A percentile compares a stretch with the other conserved stretches of the same genome.
These are phyloP conservation scores for Talaromyces verruculosus DNA, from an alignment of 2,329 filamentous ascomycete species.

Conservation along the genomic window DNA sequence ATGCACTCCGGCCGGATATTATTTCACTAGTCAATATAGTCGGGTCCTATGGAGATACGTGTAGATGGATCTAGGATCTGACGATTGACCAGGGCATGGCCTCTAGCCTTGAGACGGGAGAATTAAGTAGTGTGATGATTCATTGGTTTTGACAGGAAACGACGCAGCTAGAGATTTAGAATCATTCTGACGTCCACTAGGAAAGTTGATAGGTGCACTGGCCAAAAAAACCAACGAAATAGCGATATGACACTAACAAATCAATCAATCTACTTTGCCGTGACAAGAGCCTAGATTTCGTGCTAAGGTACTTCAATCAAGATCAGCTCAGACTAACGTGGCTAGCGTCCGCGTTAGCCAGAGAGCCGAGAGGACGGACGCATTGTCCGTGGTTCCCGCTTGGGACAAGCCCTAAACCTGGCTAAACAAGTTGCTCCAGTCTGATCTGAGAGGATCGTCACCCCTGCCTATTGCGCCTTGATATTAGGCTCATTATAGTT, in stretches of 20 bases:
- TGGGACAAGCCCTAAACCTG: conserved; percentile 2
- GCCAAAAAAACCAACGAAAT: neutral
- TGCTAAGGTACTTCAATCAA: neutral
- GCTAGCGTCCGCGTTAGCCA: conserved; percentile 1
- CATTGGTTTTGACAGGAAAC: neutral
- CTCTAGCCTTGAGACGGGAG: neutral
- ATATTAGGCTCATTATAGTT: neutral
- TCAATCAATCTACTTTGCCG: neutral
- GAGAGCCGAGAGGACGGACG: conserved; percentile 9
- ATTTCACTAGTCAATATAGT: neutral
- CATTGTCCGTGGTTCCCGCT: conserved; percentile 9
- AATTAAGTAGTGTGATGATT: neutral
- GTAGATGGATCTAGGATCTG: conserved; percentile 11
- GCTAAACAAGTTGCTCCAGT: neutral
- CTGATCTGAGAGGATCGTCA: neutral
- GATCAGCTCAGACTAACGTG: neutral
- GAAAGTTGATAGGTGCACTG: neutral
- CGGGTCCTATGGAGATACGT: neutral
- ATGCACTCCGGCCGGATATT: neutral
- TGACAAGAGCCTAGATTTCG: neutral
- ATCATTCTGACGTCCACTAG: neutral
- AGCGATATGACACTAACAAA: neutral
- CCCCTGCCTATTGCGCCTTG: neutral
- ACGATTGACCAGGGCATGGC: neutral
- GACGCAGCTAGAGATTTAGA: neutral